Evolutionary conservation across 2,329 filamentous ascomycete species (phyloP).

Genomic region (Beauveria varroae): DNA sequence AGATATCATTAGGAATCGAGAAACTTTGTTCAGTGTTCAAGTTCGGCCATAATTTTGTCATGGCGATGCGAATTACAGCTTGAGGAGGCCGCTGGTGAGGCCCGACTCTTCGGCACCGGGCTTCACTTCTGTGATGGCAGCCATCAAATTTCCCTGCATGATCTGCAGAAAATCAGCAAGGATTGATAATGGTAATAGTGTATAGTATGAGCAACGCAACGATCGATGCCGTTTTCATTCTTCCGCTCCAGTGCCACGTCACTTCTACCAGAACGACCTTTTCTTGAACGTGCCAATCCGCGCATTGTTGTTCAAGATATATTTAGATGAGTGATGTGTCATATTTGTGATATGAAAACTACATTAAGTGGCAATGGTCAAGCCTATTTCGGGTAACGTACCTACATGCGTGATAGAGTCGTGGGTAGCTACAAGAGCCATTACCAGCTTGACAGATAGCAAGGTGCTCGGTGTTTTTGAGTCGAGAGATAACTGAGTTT

Average conservation of each 20-base stretch:
- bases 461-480: too few relatives aligned
- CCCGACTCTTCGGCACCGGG: background rate
- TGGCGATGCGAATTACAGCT: background rate
- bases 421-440: background rate
- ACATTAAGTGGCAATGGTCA: too few relatives aligned
- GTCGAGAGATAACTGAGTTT: too few relatives aligned
- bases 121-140: slow-evolving; percentile 30
- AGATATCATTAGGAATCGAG: background rate
- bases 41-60: background rate
- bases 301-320: background rate
- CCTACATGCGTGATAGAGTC: background rate
- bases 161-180: background rate
- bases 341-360: background rate
- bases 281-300: too few relatives aligned
- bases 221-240: background rate
- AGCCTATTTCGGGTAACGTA: too few relatives aligned
- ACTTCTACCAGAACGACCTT: background rate
- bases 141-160: background rate
- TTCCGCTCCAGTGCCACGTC: background rate
- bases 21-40: background rate
- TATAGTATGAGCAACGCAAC: background rate
- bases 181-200: background rate
- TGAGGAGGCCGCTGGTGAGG: background rate
- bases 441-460: background rate
- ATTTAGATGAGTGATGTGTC: background rate